Evolutionary conservation across 1,139 yeast genomes (phyloP), one percentile per base, ranked within the genome.

Genomic region (Suhomyces guaymorum): DNA sequence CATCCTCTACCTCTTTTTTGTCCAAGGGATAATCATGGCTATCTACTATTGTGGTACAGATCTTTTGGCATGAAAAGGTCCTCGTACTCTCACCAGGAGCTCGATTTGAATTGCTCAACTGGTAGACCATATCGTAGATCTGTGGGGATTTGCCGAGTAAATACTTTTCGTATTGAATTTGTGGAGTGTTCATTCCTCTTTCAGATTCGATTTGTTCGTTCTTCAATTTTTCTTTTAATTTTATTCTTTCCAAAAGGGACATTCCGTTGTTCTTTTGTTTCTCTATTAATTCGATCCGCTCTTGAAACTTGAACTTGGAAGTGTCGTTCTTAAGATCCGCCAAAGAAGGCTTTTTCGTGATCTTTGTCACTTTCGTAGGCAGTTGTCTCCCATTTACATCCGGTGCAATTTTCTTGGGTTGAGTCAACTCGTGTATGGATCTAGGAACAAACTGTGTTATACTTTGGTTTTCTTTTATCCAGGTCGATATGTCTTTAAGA

Each of bases 91-190:
- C 28, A 3, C 17, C 26, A 13, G 38, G 24, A 8, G 11, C 11
- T 22, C 39, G 8, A 26, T 25, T 29, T 9, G 21, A 19, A 12
- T 19, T 35, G 35, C 50, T 47, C 12, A 58, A 36, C 38, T 68
- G 75, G 43, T 51, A 61, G 4, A 70, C 43, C 2, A 66, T 57
- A 34, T 67, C 64, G 42, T 69, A 70, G 5, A 70, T 46, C 9
- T 57, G 64, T 2, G 55, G 59, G 27, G 70, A 47, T 46, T 77
- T 78, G 4, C 72, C 67, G 5, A 55, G 47, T 9, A 78, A 48
- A 41, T 63, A 73, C 15, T 52, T 44, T 5, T 63, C 48, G 40
- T 73, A 63, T 30, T 63, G 62, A 17, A 50, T 39, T 41, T 71
- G 66, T 2, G 70, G 68, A 1, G 66, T 41, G 15, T 30, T 38